Base-by-base conservation (phyloP, 805 yeast species). In the Kregervanrija delftensis region DNA sequence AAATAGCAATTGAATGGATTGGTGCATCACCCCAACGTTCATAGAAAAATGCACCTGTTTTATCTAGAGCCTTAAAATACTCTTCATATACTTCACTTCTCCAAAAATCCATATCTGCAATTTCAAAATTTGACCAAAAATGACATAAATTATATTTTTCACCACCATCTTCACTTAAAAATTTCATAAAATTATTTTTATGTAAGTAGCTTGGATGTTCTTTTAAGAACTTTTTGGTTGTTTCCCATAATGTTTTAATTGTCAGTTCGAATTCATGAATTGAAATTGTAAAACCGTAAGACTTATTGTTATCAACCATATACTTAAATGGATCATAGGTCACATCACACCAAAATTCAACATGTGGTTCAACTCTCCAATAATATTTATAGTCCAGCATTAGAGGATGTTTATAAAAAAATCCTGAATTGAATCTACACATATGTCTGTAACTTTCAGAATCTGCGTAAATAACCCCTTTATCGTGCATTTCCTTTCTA, bases 11-110 rank as follows among this genome's bases (percentile, higher is more conserved):
- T 1, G 95, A 77, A 65, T 86, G 95, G n/a, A 86, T 77, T 3
- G 95, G 95, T 0, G 95, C 96, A 64, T 87, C 96, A 15, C 96
- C 96, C 95, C 96, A 87, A 52, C 96, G 72, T 66, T 87, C 93
- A 58, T 85, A 84, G 61, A 77, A 86, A 60, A 86, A 86, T 1
- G 95, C 95, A 46, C 95, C 95, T 3, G 75, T 60, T 39, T 62
- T 48, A 58, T 86, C 95, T 38, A 86, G 66, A 58, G 67, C 66
- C 16, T 83, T 68, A 59, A 85, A 85, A 63, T 74, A 83, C 8
- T 72, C 68, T 38, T 71, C 67, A 63, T 83, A 85, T 15, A 73
- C 69, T 33, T 70, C 61, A 0, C 77, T 67, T 51, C 88, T 68
- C 76, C 81, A 81, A 49, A 85, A 76, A 42, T 80, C 82, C 57